Percentiles rank a stretch among this genome's conserved stretches.
phyloP scores from a whole-genome alignment of 169 alveolate genomes.

The Perkinsus marinus region DNA sequence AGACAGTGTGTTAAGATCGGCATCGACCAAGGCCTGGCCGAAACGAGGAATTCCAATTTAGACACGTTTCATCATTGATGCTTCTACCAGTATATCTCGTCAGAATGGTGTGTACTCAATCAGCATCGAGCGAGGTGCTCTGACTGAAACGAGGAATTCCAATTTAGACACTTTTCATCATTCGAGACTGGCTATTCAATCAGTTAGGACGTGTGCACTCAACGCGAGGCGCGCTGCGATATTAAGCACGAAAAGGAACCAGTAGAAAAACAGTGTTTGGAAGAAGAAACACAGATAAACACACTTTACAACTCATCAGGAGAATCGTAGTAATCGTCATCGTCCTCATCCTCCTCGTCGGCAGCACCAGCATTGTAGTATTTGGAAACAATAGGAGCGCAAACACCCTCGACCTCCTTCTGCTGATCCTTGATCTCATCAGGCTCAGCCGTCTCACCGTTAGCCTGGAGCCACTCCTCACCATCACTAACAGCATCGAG shows the following conservation, averaged over 20 bases:
- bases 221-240: background rate
- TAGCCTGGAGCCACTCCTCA: constrained; percentile 66
- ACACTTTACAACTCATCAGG: background rate
- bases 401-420: constrained; percentile 76
- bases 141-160: background rate
- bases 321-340: constrained; percentile 44
- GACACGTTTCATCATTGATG: background rate
- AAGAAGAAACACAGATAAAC: background rate
- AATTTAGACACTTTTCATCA: background rate
- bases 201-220: background rate
- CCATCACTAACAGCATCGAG: constrained; percentile 55
- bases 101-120: background rate
- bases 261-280: background rate
- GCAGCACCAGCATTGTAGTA: constrained; percentile 66
- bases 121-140: background rate
- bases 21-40: background rate
- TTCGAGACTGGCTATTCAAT: background rate
- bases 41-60: background rate
- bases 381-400: constrained; percentile 84
- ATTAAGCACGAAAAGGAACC: background rate
- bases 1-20: background rate
- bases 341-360: constrained; percentile 47
- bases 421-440: constrained; percentile 77
- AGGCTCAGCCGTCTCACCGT: constrained; percentile 78
- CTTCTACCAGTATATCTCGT: background rate